Percentiles rank a stretch among this genome's conserved stretches.
phyloP scores from a whole-genome alignment of 345 rosid species.

The Populus pruinosa region DNA sequence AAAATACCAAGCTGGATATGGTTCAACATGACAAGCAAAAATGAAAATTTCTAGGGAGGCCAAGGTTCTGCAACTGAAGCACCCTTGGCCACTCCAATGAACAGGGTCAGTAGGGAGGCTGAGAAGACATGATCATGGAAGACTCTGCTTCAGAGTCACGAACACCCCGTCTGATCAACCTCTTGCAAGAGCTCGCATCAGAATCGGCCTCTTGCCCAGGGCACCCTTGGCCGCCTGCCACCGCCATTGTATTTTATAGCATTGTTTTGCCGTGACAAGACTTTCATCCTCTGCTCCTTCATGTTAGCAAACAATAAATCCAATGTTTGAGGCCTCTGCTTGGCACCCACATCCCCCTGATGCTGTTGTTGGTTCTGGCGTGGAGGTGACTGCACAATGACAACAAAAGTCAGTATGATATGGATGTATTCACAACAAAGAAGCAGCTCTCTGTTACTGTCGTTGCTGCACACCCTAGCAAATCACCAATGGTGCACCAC shows the following conservation, averaged over 20 bases:
- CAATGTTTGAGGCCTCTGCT: slow-evolving; percentile 66
- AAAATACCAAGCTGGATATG: neutral
- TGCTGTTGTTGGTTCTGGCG: slow-evolving; percentile 25
- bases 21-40: neutral
- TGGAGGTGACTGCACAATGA: slow-evolving; percentile 7
- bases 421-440: neutral
- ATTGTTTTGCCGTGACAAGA: slow-evolving; percentile 30
- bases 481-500: neutral
- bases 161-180: neutral
- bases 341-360: slow-evolving; percentile 31
- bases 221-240: slow-evolving; percentile 36
- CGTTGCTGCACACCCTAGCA: neutral
- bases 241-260: slow-evolving; percentile 23
- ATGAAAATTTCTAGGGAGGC: neutral
- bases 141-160: neutral
- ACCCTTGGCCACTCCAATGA: neutral
- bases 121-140: neutral
- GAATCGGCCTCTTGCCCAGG: slow-evolving; percentile 61
- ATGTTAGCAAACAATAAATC: slow-evolving; percentile 79
- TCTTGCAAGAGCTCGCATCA: slow-evolving; percentile 11
- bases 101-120: neutral
- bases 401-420: neutral
- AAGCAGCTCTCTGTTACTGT: neutral
- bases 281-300: slow-evolving; percentile 74
- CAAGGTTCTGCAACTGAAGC: neutral